Evolutionary conservation across 352 stramenopile genomes (phyloP).

Genomic region (Pythium phragmitis): DNA sequence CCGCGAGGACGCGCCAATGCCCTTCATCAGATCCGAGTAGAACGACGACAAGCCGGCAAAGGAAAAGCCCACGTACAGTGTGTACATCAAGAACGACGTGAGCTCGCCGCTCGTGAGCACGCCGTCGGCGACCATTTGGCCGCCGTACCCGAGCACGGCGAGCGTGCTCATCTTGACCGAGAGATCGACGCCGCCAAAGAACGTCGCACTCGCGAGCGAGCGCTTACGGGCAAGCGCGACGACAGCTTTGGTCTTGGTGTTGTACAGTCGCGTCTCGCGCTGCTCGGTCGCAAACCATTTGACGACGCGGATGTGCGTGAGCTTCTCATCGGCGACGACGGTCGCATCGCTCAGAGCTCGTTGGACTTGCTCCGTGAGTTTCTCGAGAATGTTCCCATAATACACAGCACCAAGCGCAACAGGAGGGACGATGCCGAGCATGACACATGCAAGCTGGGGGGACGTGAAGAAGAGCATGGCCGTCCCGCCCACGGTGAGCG

Average conservation of each 20-base stretch:
- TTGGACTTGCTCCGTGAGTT: slow-evolving; percentile 86
- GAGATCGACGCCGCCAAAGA: slow-evolving; percentile 85
- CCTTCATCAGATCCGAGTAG: slow-evolving; percentile 91
- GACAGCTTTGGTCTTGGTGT: slow-evolving; percentile 47
- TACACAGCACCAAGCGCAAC: slow-evolving; percentile 79
- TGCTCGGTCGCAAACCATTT: slow-evolving; percentile 82
- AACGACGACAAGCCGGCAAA: slow-evolving; percentile 90
- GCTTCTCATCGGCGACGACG: slow-evolving; percentile 89
- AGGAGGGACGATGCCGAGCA: slow-evolving; percentile 87
- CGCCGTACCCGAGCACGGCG: slow-evolving; percentile 90
- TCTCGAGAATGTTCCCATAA: slow-evolving; percentile 85
- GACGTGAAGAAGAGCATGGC: slow-evolving; percentile 90
- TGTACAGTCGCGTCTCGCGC: slow-evolving; percentile 51
- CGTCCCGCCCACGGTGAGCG: slow-evolving; percentile 79
- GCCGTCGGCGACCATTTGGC: slow-evolving; percentile 85
- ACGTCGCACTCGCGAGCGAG: slow-evolving; percentile 75
- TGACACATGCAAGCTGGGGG: slow-evolving; percentile 86
- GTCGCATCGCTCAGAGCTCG: slow-evolving; percentile 88
- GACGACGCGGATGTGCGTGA: slow-evolving; percentile 90
- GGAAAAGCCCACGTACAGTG: slow-evolving; percentile 88
- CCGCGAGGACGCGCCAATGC: slow-evolving; percentile 83
- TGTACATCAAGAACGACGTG: slow-evolving; percentile 93
- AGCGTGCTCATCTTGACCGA: slow-evolving; percentile 89
- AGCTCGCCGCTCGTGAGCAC: slow-evolving; percentile 89
- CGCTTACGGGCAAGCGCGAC: slow-evolving; percentile 56